Percentiles rank a stretch among this genome's conserved stretches.
Evolutionary conservation across 768 basidiomycete species (phyloP).

Genomic region (Suillus brevipes): DNA sequence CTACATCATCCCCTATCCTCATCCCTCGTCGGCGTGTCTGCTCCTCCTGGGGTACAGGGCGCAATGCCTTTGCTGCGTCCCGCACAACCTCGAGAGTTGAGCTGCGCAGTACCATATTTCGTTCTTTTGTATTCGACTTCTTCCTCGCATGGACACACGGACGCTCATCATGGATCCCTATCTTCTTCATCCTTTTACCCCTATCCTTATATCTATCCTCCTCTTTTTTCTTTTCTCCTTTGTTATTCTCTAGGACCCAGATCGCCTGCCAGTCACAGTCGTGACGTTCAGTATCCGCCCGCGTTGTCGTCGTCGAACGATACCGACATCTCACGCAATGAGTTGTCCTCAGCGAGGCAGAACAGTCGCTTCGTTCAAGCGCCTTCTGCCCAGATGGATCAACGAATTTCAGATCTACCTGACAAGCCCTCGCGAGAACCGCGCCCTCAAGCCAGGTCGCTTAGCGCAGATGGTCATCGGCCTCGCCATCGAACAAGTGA

Average conservation of each 20-base stretch:
- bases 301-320: conserved; percentile 18
- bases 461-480: conserved; percentile 19
- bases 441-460: conserved; percentile 20
- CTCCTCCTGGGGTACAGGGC: conserved; percentile 42
- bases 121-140: conserved; percentile 39
- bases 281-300: conserved; percentile 29
- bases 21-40: conserved; percentile 36
- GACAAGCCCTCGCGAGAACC: conserved; percentile 20
- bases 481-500: conserved; percentile 19
- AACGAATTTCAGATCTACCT: conserved; percentile 15
- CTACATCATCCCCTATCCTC: conserved; percentile 40
- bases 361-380: conserved; percentile 27
- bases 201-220: conserved; percentile 30
- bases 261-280: conserved; percentile 36
- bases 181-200: conserved; percentile 32
- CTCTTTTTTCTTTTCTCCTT: conserved; percentile 29
- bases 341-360: conserved; percentile 9
- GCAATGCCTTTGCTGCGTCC: conserved; percentile 36
- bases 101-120: conserved; percentile 31
- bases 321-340: conserved; percentile 15
- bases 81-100: conserved; percentile 49
- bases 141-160: conserved; percentile 41
- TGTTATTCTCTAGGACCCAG: conserved; percentile 44
- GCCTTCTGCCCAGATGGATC: conserved; percentile 12
- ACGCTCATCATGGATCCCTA: conserved; percentile 42